phyloP scores from a whole-genome alignment of 2,329 filamentous ascomycete species.

The Fusarium brachygibbosum region DNA sequence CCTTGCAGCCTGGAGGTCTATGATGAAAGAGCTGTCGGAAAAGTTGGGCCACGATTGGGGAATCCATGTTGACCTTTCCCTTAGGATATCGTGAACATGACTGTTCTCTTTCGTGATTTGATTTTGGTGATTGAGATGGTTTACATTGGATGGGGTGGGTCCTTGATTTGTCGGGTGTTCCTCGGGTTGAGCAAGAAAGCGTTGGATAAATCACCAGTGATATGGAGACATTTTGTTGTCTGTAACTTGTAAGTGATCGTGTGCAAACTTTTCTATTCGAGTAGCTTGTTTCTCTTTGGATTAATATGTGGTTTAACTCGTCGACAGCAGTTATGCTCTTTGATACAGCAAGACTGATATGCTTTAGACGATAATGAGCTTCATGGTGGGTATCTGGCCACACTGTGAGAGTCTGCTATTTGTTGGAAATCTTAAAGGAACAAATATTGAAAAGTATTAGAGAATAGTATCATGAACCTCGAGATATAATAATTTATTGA shows the following conservation, averaged over 20 bases:
- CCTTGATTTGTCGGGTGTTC: constrained; percentile 42
- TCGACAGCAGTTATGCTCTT: neutral
- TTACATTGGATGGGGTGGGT: constrained; percentile 32
- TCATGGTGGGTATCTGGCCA: neutral
- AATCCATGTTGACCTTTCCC: constrained; percentile 75
- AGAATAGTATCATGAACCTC: neutral
- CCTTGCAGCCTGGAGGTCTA: constrained; percentile 54
- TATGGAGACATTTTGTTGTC: constrained; percentile 1
- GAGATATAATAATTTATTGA: neutral
- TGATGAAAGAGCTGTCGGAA: constrained; percentile 89
- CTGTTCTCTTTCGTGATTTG: constrained; percentile 3
- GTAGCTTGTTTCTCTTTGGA: neutral
- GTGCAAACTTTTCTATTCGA: constrained; percentile 38
- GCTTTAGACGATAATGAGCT: neutral
- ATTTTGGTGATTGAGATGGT: constrained; percentile 25
- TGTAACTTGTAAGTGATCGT: constrained; percentile 18
- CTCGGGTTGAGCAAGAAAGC: constrained; percentile 34
- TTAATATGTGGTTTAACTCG: neutral
- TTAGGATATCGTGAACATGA: constrained; percentile 29
- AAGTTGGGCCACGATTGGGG: constrained; percentile 79
- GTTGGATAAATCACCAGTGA: neutral
- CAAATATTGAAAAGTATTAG: neutral
- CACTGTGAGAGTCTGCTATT: neutral
- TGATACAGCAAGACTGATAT: neutral
- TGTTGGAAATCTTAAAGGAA: neutral